Evolutionary conservation across 257 asterid genomes (phyloP).

Genomic region (Prunella vulgaris): DNA sequence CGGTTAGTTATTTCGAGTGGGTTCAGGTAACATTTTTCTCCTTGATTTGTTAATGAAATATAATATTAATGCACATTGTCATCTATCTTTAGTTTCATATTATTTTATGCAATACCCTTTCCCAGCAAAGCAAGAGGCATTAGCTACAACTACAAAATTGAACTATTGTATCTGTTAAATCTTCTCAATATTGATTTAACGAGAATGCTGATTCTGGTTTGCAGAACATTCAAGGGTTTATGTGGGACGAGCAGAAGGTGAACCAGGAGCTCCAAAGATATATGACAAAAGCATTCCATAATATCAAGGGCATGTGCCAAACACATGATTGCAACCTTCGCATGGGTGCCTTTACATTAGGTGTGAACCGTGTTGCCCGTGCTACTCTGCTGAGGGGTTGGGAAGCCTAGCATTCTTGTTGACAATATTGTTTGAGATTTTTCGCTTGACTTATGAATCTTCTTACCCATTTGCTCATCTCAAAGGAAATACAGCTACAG

Average conservation of each 20-base stretch:
- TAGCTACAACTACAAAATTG: not conserved
- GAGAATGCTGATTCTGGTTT: not conserved
- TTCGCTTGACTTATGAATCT: not conserved
- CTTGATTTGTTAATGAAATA: too few relatives aligned
- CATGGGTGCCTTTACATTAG: conserved; percentile 86
- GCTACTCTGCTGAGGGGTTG: conserved; percentile 76
- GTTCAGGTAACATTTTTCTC: conserved; percentile 90
- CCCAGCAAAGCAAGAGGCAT: not conserved
- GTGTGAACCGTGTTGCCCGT: conserved; percentile 86
- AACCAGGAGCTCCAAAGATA: conserved; percentile 61
- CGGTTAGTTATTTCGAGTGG: conserved; percentile 94
- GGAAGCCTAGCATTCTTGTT: conserved; percentile 52
- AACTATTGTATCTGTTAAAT: too few relatives aligned
- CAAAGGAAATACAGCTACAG: conserved; percentile 8
- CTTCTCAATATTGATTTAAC: not conserved
- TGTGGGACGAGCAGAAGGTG: conserved; percentile 89
- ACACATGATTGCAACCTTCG: conserved; percentile 73
- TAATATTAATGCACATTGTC: not conserved
- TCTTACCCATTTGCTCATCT: conserved; percentile 3
- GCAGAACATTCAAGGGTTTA: conserved; percentile 87
- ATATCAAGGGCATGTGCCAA: conserved; percentile 61
- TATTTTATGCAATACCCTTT: not conserved
- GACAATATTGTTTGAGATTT: not conserved
- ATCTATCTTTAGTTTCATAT: not conserved
- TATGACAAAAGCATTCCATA: conserved; percentile 71